Conservation (phyloP, 208 protist genomes). For the Acanthamoeba lenticulata region DNA sequence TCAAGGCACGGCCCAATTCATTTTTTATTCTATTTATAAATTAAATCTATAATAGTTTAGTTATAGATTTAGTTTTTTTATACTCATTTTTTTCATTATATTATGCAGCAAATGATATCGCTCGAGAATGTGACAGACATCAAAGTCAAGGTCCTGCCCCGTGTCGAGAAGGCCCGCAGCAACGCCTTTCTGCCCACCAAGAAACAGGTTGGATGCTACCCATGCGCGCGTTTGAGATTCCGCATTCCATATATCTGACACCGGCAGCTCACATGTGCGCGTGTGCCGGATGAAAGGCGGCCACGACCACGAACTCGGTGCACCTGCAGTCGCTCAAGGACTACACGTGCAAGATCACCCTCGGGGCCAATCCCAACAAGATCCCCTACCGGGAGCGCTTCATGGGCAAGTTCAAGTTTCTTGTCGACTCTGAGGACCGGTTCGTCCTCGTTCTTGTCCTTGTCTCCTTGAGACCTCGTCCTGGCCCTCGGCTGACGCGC, state of each 20-base stretch:
- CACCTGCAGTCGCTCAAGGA: conserved; percentile 40
- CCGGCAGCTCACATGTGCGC: not conserved
- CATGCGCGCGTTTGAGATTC: not conserved
- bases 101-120: conserved; percentile 42
- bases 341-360: conserved; percentile 51
- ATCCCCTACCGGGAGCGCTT: conserved; percentile 8
- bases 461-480: no score
- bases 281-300: not conserved
- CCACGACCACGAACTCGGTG: conserved; percentile 29
- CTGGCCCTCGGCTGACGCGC: no score
- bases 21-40: not conserved
- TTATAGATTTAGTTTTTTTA: no score
- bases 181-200: not conserved
- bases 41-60: not conserved
- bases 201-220: not conserved
- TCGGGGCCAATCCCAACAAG: not conserved
- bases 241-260: not conserved
- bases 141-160: conserved; percentile 5
- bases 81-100: not conserved
- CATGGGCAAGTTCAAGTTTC: conserved; percentile 63
- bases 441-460: no score
- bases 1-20: not conserved
- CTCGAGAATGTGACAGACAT: conserved; percentile 42
- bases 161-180: not conserved
- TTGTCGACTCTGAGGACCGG: conserved; percentile 2